phyloP scores from a whole-genome alignment of 768 basidiomycete genomes.

The Podaxis sp. region DNA sequence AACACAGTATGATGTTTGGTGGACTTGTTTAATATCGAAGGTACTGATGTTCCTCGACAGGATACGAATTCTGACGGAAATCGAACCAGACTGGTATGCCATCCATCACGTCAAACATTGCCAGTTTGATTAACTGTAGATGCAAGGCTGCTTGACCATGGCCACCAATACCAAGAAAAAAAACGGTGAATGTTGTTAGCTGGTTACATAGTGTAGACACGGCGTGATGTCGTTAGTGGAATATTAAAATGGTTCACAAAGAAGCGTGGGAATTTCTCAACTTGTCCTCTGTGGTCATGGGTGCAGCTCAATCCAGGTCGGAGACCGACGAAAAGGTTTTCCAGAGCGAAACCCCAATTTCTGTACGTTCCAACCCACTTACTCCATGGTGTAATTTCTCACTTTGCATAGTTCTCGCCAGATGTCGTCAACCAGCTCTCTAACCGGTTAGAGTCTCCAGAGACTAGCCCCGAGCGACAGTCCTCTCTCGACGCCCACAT shows the following conservation, averaged over 20 bases:
- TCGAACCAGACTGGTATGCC: slow-evolving; percentile 87
- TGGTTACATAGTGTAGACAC: not conserved
- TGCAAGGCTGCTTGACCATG: slow-evolving; percentile 34
- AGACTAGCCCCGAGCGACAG: slow-evolving; percentile 67
- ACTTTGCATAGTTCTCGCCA: slow-evolving; percentile 63
- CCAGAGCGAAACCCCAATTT: slow-evolving; percentile 49
- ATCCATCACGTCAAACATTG: not conserved
- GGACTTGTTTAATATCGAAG: not conserved
- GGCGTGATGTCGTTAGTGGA: not conserved
- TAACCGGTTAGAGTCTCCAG: slow-evolving; percentile 57
- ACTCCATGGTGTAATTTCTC: not conserved
- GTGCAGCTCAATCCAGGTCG: slow-evolving; percentile 64
- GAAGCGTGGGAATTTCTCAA: slow-evolving; percentile 9
- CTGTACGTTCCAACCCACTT: slow-evolving; percentile 32
- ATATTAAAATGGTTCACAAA: not conserved
- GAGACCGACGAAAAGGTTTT: slow-evolving; percentile 57
- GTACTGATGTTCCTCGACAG: slow-evolving; percentile 36
- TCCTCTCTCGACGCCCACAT: slow-evolving; percentile 71
- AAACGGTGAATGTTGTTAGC: not conserved
- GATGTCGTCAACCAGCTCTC: slow-evolving; percentile 79
- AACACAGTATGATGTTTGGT: slow-evolving; percentile 61
- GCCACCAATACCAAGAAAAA: slow-evolving; percentile 26
- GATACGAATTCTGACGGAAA: slow-evolving; percentile 90
- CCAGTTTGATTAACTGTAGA: not conserved
- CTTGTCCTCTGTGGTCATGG: slow-evolving; percentile 42